A percentile compares a stretch with the other conserved stretches of the same genome.
phyloP scores from a whole-genome alignment of 23 red algal genomes.

The Cyanidium caldarium region DNA sequence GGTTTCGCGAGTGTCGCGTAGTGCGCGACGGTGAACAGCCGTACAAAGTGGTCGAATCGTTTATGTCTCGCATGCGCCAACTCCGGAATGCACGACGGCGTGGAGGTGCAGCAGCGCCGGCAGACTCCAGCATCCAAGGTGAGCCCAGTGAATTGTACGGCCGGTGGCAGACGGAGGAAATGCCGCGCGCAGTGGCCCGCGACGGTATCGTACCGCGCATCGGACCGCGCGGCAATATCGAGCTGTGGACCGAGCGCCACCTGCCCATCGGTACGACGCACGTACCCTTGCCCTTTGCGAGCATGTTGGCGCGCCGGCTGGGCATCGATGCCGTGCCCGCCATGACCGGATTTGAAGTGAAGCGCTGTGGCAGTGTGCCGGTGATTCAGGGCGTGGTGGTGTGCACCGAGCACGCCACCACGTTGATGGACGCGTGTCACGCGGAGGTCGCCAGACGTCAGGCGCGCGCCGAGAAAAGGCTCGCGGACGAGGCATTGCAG shows the following conservation, averaged over 20 bases:
- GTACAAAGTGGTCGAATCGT: conserved; percentile 45
- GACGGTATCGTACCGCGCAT: conserved; percentile 41
- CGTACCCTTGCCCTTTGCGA: conserved; percentile 35
- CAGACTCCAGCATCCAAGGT: not conserved
- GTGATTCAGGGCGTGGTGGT: conserved; percentile 71
- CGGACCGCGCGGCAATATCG: conserved; percentile 47
- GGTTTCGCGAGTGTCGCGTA: conserved; percentile 55
- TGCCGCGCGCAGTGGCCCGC: conserved; percentile 16
- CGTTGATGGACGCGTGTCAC: conserved; percentile 32
- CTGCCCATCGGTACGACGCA: conserved; percentile 51
- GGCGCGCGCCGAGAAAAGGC: conserved; percentile 15
- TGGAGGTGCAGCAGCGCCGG: not conserved
- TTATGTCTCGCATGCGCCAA: not conserved
- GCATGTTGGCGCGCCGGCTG: conserved; percentile 29
- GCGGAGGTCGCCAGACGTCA: conserved; percentile 10
- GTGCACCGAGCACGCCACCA: conserved; percentile 28
- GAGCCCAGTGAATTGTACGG: conserved; percentile 56
- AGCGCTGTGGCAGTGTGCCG: conserved; percentile 45
- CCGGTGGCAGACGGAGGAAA: conserved; percentile 59
- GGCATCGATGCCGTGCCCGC: conserved; percentile 62
- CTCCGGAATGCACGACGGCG: conserved; percentile 1
- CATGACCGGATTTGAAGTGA: conserved; percentile 88
- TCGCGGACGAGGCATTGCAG: conserved; percentile 16
- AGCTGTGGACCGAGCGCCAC: conserved; percentile 73
- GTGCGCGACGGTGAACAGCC: conserved; percentile 35